Evolutionary conservation across 306 rosid species (phyloP).

Genomic region (Trichosanthes truncata): DNA sequence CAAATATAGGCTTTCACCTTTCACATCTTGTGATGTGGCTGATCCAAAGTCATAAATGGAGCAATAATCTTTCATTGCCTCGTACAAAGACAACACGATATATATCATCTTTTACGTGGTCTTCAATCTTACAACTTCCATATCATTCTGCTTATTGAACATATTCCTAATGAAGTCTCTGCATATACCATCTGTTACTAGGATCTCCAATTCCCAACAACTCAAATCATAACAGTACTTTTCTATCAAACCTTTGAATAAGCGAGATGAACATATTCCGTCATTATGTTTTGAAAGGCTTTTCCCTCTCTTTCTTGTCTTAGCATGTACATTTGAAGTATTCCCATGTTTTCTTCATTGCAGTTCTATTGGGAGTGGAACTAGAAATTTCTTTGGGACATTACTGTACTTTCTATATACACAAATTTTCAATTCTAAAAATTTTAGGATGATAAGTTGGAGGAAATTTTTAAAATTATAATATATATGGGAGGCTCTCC

Average conservation of each 20-base stretch:
- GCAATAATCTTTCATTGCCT: background rate
- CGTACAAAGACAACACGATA: slow-evolving; percentile 14
- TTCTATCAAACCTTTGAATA: slow-evolving; percentile 15
- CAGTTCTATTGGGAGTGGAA: background rate
- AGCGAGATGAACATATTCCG: slow-evolving; percentile 17
- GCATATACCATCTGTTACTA: slow-evolving; percentile 15
- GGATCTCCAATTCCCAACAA: slow-evolving; percentile 25
- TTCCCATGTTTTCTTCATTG: no score
- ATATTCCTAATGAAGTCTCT: no score
- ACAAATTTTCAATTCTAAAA: no score
- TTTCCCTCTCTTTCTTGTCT: slow-evolving; percentile 22
- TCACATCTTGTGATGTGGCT: background rate
- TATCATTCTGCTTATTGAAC: slow-evolving; percentile 7
- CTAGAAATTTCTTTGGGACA: slow-evolving; percentile 26
- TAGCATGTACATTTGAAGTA: no score
- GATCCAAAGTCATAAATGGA: background rate
- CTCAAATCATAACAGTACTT: slow-evolving; percentile 10
- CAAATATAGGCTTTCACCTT: background rate
- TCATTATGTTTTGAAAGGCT: slow-evolving; percentile 7
- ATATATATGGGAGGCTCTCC: slow-evolving; percentile 12
- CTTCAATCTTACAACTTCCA: slow-evolving; percentile 24
- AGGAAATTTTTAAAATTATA: slow-evolving; percentile 20
- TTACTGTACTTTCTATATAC: slow-evolving; percentile 12
- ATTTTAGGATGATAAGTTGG: slow-evolving; percentile 18
- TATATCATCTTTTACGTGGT: slow-evolving; percentile 34